Base-by-base conservation (phyloP, 2,329 filamentous ascomycete species). In the Ascomycota sp. region DNA sequence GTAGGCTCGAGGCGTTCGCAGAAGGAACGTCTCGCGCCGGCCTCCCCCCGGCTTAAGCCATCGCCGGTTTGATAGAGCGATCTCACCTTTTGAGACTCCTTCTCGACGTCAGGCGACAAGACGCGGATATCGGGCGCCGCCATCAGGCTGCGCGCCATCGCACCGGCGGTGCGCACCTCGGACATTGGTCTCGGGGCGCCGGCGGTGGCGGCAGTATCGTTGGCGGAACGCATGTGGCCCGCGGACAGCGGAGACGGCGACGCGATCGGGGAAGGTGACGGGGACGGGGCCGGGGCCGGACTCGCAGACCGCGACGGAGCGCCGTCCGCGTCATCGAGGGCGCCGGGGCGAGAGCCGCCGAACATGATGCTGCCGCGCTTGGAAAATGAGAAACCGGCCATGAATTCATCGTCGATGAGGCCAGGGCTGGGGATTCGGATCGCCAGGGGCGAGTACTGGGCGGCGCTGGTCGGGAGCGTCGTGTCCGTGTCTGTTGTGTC, bases 31-130 rank as follows among this genome's bases (percentile, higher is more conserved):
- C 55, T 50, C 35, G 49, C 55, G 37, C 62, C 55, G 36, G 62
- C 61, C 44, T 65, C 59, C 48, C 65, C 61, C 58, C 59, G 64
- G 38, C 51, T 53, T 50, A 61, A 49, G 50, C 48, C 51, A 46
- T 65, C 63, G 53, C 58, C 59, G 44, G 57, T 57, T 55, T 63
- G 59, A 59, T 71, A 71, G 53, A 71, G 65, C 52, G 65, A 70
- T 60, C 66, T 69, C 61, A 71, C 66, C 61, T 70, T 69, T 64
- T 65, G 63, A 55, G 66, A 71, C 55, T 71, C 66, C 54, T 62
- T 63, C 56, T 70, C 65, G 43, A 62, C 50, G 41, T 69, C 64
- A 47, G 55, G 53, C 41, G 63, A 55, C 47, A 68, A 53, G 43
- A 69, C 48, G 39, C 57, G 58, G 40, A 66, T 63, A 47, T 57